These are phyloP conservation scores for Eleusine coracana DNA, from an alignment of 176 grass and related monocot species.

Conservation along the genomic window DNA sequence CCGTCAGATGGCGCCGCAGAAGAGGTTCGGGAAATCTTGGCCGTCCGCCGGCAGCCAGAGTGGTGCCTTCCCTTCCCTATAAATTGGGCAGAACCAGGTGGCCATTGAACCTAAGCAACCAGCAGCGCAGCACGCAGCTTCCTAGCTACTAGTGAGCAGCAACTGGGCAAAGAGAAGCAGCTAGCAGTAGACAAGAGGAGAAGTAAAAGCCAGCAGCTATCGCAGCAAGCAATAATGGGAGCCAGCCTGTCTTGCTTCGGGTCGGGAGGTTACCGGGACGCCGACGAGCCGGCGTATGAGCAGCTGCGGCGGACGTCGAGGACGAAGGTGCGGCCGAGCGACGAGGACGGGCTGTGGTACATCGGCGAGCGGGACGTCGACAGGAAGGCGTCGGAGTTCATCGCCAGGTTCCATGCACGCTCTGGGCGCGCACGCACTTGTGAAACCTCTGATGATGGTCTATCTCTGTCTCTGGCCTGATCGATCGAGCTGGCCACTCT, in stretches of 20 bases:
- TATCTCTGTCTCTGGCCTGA: not conserved
- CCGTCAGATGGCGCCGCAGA: slow-evolving; percentile 28
- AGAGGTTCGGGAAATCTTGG: slow-evolving; percentile 6
- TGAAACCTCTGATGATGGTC: not conserved
- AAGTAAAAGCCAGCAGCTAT: not conserved
- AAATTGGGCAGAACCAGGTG: slow-evolving; percentile 33
- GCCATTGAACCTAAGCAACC: slow-evolving; percentile 23
- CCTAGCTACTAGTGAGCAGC: not conserved
- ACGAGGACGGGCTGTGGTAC: slow-evolving; percentile 62
- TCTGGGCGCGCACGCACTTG: not conserved
- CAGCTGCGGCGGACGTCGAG: slow-evolving; percentile 45
- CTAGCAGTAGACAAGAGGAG: not conserved
- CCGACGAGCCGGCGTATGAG: slow-evolving; percentile 48
- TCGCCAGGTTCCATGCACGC: slow-evolving; percentile 45
- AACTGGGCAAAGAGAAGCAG: not conserved
- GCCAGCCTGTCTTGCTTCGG: slow-evolving; percentile 45
- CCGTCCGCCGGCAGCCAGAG: not conserved
- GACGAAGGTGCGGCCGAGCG: slow-evolving; percentile 68
- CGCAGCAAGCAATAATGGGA: slow-evolving; percentile 36
- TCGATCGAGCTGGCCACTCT: not conserved
- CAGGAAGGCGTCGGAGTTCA: slow-evolving; percentile 55
- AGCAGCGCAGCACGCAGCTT: slow-evolving; percentile 22
- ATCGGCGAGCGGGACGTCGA: slow-evolving; percentile 75
- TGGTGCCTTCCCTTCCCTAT: slow-evolving; percentile 15
- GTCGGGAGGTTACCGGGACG: slow-evolving; percentile 22